Conservation (phyloP, 257 asterid genomes). For the Avicennia marina region DNA sequence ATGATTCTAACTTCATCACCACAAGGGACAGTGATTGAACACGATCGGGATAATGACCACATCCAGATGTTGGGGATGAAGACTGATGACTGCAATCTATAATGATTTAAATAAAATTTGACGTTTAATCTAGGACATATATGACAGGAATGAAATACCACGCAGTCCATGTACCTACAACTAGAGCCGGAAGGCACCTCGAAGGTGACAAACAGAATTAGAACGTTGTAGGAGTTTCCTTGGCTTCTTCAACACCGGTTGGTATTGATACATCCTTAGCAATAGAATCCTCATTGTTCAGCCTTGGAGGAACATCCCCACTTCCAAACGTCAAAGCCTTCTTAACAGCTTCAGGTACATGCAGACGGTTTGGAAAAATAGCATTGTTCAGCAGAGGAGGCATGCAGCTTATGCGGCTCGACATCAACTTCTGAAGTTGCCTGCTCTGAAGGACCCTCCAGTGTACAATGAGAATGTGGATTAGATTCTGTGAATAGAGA, state of each 20-base stretch:
- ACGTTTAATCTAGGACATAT: slow-evolving; percentile 8
- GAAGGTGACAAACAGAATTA: too few species aligned
- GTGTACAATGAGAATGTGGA: slow-evolving; percentile 18
- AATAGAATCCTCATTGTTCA: slow-evolving; percentile 17
- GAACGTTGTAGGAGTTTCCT: slow-evolving; percentile 36
- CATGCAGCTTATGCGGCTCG: slow-evolving; percentile 29
- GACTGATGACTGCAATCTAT: slow-evolving; percentile 29
- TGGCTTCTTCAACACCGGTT: slow-evolving; percentile 19
- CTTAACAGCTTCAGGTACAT: slow-evolving; percentile 47
- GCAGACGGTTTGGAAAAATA: slow-evolving; percentile 53
- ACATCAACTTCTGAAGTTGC: slow-evolving; percentile 29
- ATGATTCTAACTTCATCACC: slow-evolving; percentile 18
- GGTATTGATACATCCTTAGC: slow-evolving; percentile 20
- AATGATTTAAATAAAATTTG: slow-evolving; percentile 10
- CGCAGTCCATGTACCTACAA: neutral
- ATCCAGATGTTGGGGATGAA: slow-evolving; percentile 24
- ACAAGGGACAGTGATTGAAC: slow-evolving; percentile 23
- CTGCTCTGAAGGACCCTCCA: slow-evolving; percentile 26
- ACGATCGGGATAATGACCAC: slow-evolving; percentile 25
- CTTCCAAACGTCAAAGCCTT: slow-evolving; percentile 53
- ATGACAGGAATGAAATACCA: slow-evolving; percentile 5
- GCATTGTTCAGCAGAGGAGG: slow-evolving; percentile 32
- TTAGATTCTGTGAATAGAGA: slow-evolving; percentile 10
- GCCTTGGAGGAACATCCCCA: slow-evolving; percentile 30
- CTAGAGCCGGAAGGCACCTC: neutral